Evolutionary conservation across 1,284 basidiomycete species (phyloP), one percentile per base, ranked within the genome.

Genomic region (Moesziomyces antarcticus): DNA sequence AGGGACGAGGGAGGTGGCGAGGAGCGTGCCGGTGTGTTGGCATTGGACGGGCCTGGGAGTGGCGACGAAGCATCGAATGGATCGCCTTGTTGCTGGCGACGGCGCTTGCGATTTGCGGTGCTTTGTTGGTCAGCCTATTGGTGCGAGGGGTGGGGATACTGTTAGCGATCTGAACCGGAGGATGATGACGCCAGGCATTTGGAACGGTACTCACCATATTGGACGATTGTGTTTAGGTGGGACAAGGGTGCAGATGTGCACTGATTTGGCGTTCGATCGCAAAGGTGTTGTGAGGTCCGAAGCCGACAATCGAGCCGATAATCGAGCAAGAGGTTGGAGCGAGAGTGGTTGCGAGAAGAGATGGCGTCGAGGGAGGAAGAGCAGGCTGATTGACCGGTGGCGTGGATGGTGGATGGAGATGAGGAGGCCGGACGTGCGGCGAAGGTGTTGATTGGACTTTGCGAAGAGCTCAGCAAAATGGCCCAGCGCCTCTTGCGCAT

Each of bases 1-100:
- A 83, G 63, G 16, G 75, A 77, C 6, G 79, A 82, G 5, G 82
- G 76, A 13, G 81, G 78, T 3, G 76, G 75, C 21, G 76, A 78
- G 1, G 76, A 75, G n/a, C 74, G 58, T 8, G 61, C 63, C 1
- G 73, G 71, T 51, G 75, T 73, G n/a, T 49, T 60, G 3, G 73
- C 76, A 37, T 59, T 71, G 9, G 73, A 75, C 0, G 70, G 69
- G 18, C 71, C 71, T 8, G 67, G 68, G 11, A 66, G 22, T 5
- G 71, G 75, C 9, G 68, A 71, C 5, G 67, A 69, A 45, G 64
- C 69, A 25, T 75, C 59, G 56, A 75, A 75, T 1, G 73, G 73
- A 22, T 75, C 73, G 24, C 64, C 61, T 52, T 58, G 56, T 47
- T 68, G 59, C 37, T 67, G 58, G 13, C 76, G 73, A 49, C 76